Evolutionary conservation across 1,284 basidiomycete genomes (phyloP), one percentile per base, ranked within the genome.

Genomic region (Thelephora terrestris): DNA sequence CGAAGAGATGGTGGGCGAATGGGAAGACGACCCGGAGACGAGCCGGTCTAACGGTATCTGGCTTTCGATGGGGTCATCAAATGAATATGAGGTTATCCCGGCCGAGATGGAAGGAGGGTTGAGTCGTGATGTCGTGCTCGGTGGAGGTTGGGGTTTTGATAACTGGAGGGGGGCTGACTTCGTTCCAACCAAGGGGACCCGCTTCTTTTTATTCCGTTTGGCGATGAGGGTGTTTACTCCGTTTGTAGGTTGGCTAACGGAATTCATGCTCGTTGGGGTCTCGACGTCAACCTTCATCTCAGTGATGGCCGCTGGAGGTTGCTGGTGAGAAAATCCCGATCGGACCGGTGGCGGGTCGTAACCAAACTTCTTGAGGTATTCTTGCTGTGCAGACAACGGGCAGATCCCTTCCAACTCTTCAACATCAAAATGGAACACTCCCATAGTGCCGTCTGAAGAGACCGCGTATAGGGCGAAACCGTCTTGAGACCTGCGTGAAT

Each of bases 371-470:
- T 78, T 74, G 6, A 94, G 72, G 55, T 92, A 89, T 53, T 80
- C 71, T 52, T 81, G 77, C 57, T 91, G 88, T 10, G 81, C 79
- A 4, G 77, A 76, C 52, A 78, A 74, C 2, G 86, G 80, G 0
- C 87, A 84, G 18, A 94, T 81, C 17, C 91, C 85, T 51, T 91
- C 88, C 10, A 97, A 73, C 64, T 96, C 91, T 21, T 77, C 73
- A 0, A 75, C 60, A 36, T 86, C 82, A 60, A 98, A 96, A 52
- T 77, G 72, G 64, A 97, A 88, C 2, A 85, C 91, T 3, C 84
- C 91, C 47, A 98, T 81, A 0, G 91, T 92, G 1, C 96, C 95
- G 59, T 99, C 96, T 0, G 92, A 94, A 0, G 94, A 97, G 51
- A 91, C 94, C 0, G 92, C 92, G 58, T 96, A 99, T 0, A 99